Base-by-base conservation (phyloP, 225 moss, liverwort and hornwort genomes). In the Asterella californica region DNA sequence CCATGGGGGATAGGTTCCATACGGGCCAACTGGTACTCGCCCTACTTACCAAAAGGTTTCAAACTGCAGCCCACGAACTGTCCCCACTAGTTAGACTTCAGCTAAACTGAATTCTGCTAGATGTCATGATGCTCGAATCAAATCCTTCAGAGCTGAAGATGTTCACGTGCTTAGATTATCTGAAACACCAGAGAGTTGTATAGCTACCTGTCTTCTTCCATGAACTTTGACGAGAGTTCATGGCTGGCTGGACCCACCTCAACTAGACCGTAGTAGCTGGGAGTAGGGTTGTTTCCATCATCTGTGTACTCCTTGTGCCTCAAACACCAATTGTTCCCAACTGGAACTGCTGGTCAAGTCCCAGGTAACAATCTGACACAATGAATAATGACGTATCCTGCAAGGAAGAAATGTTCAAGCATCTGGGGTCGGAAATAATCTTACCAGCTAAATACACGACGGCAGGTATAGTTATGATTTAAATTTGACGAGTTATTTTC, bases 361-460 rank as follows among this genome's bases (percentile, higher is more conserved):
- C 89, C 80, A 89, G 55, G 75, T 89, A 89, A 72, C 89, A 89
- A 60, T 89, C 89, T 49, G 89, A 89, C 48, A 89, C 81, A 33
- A 89, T 60, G 59, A 78, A 79, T 30, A 89, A 77, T 27, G 79
- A 73, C 61, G 84, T 55, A 4, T 76, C 86, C 88, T 88, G 86
- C 42, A 76, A 29, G 54, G 18, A 33, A 33, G 37, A 59, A 59
- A 25, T 30, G 6, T n/a, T 46, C 46, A 65, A 27, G 45, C 71
- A 25, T n/a, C n/a, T 48, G 24, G 1, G 17, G 34, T 65, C 12
- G 46, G 48, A 8, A 24, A 25, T 42, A 0, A 25, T 14, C 21
- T 47, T 47, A 2, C 47, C n/a, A 71, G n/a, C 47, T 36, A 48
- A 14, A 14, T 15, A 8, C 29, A 7, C 27, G 42, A 42, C 22